phyloP scores from a whole-genome alignment of 1,139 yeast species.

The Pichia sp. region DNA sequence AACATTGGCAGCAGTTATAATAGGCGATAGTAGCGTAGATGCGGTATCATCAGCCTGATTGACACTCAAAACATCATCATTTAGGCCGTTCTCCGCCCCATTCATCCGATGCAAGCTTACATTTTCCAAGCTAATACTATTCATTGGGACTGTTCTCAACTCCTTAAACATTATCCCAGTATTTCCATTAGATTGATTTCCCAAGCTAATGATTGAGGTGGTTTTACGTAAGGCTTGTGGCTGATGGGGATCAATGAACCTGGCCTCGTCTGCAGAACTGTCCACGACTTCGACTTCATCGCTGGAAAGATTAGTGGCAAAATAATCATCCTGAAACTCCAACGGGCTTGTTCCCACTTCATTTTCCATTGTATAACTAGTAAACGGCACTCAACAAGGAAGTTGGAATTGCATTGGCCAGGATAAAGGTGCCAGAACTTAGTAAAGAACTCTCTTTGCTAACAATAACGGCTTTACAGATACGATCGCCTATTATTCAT shows the following conservation, averaged over 20 bases:
- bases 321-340: conserved; percentile 14
- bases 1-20: not conserved
- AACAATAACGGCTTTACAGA: no score
- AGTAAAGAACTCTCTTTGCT: no score
- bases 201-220: conserved; percentile 10
- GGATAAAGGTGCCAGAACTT: no score
- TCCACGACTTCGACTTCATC: conserved; percentile 9
- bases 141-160: conserved; percentile 12
- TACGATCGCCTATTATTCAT: no score
- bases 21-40: conserved; percentile 14
- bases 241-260: not conserved
- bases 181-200: not conserved
- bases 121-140: conserved; percentile 10
- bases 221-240: conserved; percentile 5
- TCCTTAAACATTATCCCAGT: conserved; percentile 14
- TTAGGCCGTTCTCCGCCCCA: not conserved
- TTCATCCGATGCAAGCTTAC: not conserved
- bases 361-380: not conserved
- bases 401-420: not conserved
- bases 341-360: conserved; percentile 8
- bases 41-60: conserved; percentile 9
- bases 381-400: not conserved
- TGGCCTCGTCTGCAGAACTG: not conserved
- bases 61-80: not conserved
- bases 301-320: conserved; percentile 6